Evolutionary conservation across 176 grass and related monocot species (phyloP).

Genomic region (Dactylis glomerata): DNA sequence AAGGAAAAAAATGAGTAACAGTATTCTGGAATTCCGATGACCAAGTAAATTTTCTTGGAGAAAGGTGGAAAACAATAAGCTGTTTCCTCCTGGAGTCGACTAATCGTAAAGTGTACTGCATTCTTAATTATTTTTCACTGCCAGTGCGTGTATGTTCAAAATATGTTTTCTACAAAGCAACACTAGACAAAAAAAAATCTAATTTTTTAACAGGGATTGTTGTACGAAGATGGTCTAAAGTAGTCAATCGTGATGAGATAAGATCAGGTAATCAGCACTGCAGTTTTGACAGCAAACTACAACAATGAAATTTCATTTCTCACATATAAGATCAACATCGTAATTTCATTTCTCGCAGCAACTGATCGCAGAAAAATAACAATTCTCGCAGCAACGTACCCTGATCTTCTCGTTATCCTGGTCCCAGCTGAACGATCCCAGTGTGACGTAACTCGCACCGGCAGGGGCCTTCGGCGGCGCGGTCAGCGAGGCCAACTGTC

Average conservation of each 20-base stretch:
- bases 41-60: neutral
- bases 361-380: neutral
- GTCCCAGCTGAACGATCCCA: conserved; percentile 93
- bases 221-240: neutral
- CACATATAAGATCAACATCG: neutral
- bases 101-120: neutral
- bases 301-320: neutral
- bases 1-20: too few relatives aligned
- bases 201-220: neutral
- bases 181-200: neutral
- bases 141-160: neutral
- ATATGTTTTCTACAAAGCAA: neutral
- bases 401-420: conserved; percentile 87
- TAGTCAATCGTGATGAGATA: neutral
- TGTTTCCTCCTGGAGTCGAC: neutral
- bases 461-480: conserved; percentile 14
- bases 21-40: neutral
- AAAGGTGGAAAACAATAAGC: too few relatives aligned
- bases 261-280: neutral
- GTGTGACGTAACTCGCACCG: conserved; percentile 50
- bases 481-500: conserved; percentile 30
- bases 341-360: too few relatives aligned
- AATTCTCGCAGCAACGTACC: conserved; percentile 27
- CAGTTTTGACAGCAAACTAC: neutral
- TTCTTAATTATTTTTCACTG: neutral